phyloP scores from a whole-genome alignment of 345 rosid genomes.

The Orychophragmus violaceus region DNA sequence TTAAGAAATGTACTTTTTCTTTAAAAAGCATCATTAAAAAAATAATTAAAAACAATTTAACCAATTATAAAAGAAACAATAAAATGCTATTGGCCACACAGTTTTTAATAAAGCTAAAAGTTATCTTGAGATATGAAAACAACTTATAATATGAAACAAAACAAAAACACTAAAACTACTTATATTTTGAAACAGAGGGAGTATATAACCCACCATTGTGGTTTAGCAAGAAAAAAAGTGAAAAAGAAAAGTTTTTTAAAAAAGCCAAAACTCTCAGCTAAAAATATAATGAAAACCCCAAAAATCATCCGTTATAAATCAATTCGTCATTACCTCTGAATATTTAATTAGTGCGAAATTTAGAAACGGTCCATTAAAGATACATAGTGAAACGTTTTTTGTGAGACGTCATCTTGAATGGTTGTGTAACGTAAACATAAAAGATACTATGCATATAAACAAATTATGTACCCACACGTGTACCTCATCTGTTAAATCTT shows the following conservation, averaged over 20 bases:
- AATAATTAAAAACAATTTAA: no score
- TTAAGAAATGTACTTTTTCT: no score
- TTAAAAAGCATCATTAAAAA: no score
- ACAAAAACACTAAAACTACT: no score
- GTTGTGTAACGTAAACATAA: constrained; percentile 13
- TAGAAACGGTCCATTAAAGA: neutral
- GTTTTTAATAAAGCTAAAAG: no score
- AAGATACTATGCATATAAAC: neutral
- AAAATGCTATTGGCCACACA: no score
- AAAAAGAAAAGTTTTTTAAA: neutral
- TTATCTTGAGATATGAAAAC: no score
- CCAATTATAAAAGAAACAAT: no score
- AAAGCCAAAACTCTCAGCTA: neutral
- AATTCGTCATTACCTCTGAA: neutral
- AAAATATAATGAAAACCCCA: neutral
- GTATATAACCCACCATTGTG: no score
- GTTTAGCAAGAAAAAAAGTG: neutral
- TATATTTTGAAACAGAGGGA: no score
- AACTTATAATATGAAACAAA: no score
- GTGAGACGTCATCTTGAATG: constrained; percentile 7
- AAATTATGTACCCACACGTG: neutral
- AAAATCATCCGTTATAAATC: neutral
- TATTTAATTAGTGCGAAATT: neutral
- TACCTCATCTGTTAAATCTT: constrained; percentile 53
- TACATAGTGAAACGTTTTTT: neutral